These are phyloP conservation scores for Malbranchea zuffiana DNA, from an alignment of 2,329 filamentous ascomycete genomes.

Conservation along the genomic window DNA sequence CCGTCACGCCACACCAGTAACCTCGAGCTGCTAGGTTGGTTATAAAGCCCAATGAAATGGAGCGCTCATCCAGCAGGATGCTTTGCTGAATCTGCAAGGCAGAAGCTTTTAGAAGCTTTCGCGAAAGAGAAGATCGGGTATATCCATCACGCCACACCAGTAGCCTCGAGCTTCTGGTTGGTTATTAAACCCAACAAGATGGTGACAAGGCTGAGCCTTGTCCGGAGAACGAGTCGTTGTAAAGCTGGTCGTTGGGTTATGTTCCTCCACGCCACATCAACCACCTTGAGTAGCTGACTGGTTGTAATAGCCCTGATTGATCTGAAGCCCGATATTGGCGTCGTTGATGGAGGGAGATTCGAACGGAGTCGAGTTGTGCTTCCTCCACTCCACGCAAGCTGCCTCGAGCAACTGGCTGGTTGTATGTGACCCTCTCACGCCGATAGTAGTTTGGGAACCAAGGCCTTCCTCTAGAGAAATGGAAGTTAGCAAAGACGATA, in stretches of 20 bases:
- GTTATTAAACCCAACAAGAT: slow-evolving; percentile 1
- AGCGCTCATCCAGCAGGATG: no score
- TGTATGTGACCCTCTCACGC: background rate
- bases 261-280: background rate
- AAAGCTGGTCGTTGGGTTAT: no score
- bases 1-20: background rate
- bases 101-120: background rate
- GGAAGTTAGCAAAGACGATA: background rate
- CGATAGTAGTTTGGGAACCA: background rate
- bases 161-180: slow-evolving; percentile 4
- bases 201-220: no score
- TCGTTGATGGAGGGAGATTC: no score
- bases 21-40: background rate
- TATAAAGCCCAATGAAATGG: background rate
- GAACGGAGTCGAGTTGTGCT: background rate
- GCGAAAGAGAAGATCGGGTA: background rate
- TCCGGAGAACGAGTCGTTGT: no score
- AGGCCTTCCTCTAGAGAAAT: background rate
- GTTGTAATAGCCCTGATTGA: background rate
- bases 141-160: slow-evolving; percentile 4
- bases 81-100: background rate
- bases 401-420: slow-evolving; percentile 4
- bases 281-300: background rate
- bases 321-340: background rate
- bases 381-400: slow-evolving; percentile 4